These are phyloP conservation scores for Tulasnella calospora DNA, from an alignment of 768 basidiomycete species.

Conservation along the genomic window DNA sequence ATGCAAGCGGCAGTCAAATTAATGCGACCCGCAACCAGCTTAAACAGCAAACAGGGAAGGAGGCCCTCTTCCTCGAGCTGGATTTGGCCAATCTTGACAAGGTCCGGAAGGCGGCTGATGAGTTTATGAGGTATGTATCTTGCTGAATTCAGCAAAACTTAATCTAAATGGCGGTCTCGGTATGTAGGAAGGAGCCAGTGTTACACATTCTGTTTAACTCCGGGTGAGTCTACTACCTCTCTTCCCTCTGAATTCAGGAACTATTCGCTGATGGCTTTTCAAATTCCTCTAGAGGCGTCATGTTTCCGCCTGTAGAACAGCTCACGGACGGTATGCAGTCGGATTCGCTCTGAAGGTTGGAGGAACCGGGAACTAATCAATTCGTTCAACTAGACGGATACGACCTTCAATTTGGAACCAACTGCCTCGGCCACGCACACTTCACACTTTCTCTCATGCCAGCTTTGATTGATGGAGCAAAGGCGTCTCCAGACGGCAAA, in stretches of 20 bases:
- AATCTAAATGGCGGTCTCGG: background rate
- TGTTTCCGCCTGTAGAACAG: conserved; percentile 41
- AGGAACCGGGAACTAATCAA: background rate
- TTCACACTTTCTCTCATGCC: conserved; percentile 18
- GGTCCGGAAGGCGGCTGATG: conserved; percentile 17
- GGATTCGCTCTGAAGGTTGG: background rate
- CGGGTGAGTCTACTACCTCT: conserved; percentile 7
- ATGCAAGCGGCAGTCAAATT: background rate
- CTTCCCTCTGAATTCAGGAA: background rate
- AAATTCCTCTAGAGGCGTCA: conserved; percentile 44
- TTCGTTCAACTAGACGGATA: background rate
- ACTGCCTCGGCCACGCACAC: conserved; percentile 18
- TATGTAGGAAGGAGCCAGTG: conserved; percentile 12
- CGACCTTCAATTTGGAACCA: conserved; percentile 21
- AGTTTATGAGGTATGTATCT: conserved; percentile 23
- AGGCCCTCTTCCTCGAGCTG: conserved; percentile 23
- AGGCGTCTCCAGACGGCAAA: conserved; percentile 4
- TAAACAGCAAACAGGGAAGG: conserved; percentile 21
- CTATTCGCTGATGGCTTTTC: background rate
- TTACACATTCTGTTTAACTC: conserved; percentile 26
- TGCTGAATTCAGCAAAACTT: background rate
- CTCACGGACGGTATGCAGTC: conserved; percentile 35
- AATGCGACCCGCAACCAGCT: background rate
- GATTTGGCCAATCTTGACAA: conserved; percentile 25
- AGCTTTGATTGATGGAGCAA: background rate